Percentiles rank a stretch among this genome's conserved stretches.
These are phyloP conservation scores for Chiua sp. DNA, from an alignment of 1,284 basidiomycete species.

Conservation along the genomic window DNA sequence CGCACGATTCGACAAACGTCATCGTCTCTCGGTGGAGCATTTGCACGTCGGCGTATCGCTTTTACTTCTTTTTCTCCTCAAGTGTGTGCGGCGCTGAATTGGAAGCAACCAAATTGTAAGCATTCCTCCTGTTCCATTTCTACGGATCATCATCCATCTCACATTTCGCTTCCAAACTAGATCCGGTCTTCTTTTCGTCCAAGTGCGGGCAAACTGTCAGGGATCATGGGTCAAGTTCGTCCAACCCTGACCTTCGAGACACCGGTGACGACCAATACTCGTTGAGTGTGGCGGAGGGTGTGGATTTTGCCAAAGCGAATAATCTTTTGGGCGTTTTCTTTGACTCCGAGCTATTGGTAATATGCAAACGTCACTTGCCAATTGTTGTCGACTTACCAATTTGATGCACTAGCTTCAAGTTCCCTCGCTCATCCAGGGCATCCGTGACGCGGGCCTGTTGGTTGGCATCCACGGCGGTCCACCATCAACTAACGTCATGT, in stretches of 20 bases:
- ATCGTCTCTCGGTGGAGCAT: constrained; percentile 52
- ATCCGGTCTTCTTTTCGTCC: constrained; percentile 95
- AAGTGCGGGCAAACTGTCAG: constrained; percentile 74
- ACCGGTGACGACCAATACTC: constrained; percentile 52
- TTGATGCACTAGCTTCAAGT: constrained; percentile 59
- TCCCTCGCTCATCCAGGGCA: constrained; percentile 84
- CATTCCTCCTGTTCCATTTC: constrained; percentile 29
- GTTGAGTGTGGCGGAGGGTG: constrained; percentile 86
- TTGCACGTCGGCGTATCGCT: constrained; percentile 73
- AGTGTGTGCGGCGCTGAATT: constrained; percentile 90
- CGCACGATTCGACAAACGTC: constrained; percentile 79
- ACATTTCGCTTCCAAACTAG: constrained; percentile 45
- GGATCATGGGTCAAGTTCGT: constrained; percentile 45
- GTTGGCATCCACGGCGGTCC: constrained; percentile 78
- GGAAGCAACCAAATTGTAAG: constrained; percentile 99
- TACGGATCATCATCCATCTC: constrained; percentile 20
- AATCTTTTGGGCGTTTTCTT: constrained; percentile 95
- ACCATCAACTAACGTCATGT: constrained; percentile 48
- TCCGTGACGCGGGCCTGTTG: constrained; percentile 89
- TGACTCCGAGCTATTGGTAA: constrained; percentile 87
- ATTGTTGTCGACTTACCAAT: constrained; percentile 17
- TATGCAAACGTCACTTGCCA: constrained; percentile 24
- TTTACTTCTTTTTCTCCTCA: constrained; percentile 91
- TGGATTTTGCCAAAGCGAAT: constrained; percentile 94
- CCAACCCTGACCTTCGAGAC: constrained; percentile 51